phyloP scores from a whole-genome alignment of 805 yeast species.

The Blastobotrys attinorum region DNA sequence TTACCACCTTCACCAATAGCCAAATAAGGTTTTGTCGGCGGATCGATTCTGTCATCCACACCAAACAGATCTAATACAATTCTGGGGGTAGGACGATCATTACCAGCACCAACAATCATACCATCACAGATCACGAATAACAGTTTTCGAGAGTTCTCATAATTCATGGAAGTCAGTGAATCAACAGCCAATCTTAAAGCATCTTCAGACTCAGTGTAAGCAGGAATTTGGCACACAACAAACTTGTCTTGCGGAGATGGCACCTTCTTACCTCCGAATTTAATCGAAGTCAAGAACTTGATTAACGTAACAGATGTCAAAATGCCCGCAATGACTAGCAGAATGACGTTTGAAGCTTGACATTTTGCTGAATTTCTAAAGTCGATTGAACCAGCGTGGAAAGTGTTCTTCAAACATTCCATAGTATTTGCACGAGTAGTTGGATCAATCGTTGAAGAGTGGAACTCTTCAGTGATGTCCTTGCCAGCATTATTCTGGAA shows the following conservation, averaged over 20 bases:
- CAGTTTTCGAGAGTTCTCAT: conserved; percentile 50
- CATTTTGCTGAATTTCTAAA: conserved; percentile 34
- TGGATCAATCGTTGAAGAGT: conserved; percentile 19
- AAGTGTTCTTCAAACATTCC: conserved; percentile 31
- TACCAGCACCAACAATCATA: conserved; percentile 51
- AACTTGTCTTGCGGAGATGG: conserved; percentile 34
- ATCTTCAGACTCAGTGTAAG: conserved; percentile 50
- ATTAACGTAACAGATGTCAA: conserved; percentile 32
- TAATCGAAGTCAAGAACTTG: conserved; percentile 33
- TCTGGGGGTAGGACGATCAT: conserved; percentile 48
- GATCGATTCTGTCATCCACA: conserved; percentile 39
- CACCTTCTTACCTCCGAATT: conserved; percentile 30
- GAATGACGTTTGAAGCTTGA: conserved; percentile 33
- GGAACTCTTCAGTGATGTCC: conserved; percentile 29
- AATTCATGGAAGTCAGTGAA: conserved; percentile 47
- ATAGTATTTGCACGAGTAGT: conserved; percentile 21
- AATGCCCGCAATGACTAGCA: conserved; percentile 32
- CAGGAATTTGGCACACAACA: conserved; percentile 37
- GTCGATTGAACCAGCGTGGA: conserved; percentile 30
- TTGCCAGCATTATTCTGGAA: conserved; percentile 28
- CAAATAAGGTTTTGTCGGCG: conserved; percentile 44
- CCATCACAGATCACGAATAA: conserved; percentile 55
- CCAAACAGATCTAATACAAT: conserved; percentile 42
- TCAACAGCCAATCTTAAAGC: conserved; percentile 50
- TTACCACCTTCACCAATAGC: conserved; percentile 54